Percentiles rank a stretch among this genome's conserved stretches.
Conservation (phyloP, 176 grass and related monocot species). For the Aegilops longissima region DNA sequence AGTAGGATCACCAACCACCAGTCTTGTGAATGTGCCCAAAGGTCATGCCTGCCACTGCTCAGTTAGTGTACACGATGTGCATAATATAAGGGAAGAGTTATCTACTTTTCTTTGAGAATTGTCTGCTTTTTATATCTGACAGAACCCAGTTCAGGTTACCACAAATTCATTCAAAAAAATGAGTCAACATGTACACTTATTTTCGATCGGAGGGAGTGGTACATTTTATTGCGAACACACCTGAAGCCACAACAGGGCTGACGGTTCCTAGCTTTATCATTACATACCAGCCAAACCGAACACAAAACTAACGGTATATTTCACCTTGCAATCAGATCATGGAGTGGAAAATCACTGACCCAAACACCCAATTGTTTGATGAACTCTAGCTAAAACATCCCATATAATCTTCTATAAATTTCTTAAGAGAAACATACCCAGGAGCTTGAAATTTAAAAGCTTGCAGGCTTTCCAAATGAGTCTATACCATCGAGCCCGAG, state of each 20-base stretch:
- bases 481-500: too few species aligned
- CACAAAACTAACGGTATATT: neutral
- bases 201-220: too few species aligned
- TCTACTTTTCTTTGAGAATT: neutral
- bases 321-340: neutral
- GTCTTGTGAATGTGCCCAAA: too few species aligned
- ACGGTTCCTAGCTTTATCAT: too few species aligned
- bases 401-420: neutral
- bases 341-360: neutral
- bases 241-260: neutral
- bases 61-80: too few species aligned
- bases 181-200: too few species aligned
- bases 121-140: neutral
- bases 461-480: neutral
- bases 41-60: too few species aligned
- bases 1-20: too few species aligned
- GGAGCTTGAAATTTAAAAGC: neutral
- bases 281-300: neutral
- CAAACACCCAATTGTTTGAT: neutral
- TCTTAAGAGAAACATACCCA: neutral
- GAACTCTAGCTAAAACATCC: neutral
- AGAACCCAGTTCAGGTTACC: neutral
- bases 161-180: neutral
- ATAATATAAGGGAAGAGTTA: neutral
- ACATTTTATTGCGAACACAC: neutral